Percentiles rank a stretch among this genome's conserved stretches.
phyloP scores from a whole-genome alignment of 2,329 filamentous ascomycete species.

The Phialophora tarda region DNA sequence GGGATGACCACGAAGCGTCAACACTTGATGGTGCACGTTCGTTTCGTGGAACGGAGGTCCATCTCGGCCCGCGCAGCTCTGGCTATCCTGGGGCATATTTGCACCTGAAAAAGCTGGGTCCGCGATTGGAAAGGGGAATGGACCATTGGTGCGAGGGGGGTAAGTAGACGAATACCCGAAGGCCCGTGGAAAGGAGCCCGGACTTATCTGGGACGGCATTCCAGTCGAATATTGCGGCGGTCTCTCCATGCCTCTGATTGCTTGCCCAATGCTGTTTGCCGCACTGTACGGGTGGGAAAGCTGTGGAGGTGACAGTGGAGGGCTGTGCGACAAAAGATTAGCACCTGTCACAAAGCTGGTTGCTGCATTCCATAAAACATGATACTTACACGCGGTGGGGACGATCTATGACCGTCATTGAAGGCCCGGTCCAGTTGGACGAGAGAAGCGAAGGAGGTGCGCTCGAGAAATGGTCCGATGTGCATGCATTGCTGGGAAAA shows the following conservation, averaged over 20 bases:
- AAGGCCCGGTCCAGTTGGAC: constrained; percentile 35
- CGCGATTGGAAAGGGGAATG: constrained; percentile 38
- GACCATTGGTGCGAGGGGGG: constrained; percentile 25
- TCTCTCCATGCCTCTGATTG: constrained; percentile 48
- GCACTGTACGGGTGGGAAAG: constrained; percentile 25
- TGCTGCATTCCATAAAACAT: background rate
- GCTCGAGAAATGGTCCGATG: constrained; percentile 35
- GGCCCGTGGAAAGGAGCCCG: constrained; percentile 19
- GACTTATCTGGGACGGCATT: constrained; percentile 28
- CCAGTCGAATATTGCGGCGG: constrained; percentile 27
- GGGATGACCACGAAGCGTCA: constrained; percentile 46
- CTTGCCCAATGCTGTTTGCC: constrained; percentile 32
- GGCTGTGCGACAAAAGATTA: constrained; percentile 29
- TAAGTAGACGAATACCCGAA: constrained; percentile 27
- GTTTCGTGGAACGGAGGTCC: constrained; percentile 54
- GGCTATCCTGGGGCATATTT: constrained; percentile 32
- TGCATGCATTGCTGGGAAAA: constrained; percentile 43
- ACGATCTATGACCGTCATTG: constrained; percentile 34
- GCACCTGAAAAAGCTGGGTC: constrained; percentile 38
- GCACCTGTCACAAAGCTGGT: constrained; percentile 20
- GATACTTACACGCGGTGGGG: constrained; percentile 48
- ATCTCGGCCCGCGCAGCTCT: constrained; percentile 43
- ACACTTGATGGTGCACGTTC: constrained; percentile 44
- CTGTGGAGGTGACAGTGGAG: constrained; percentile 36
- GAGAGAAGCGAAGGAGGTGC: constrained; percentile 39